Base-by-base conservation (phyloP, 805 yeast genomes). In the Candida ortonii region DNA sequence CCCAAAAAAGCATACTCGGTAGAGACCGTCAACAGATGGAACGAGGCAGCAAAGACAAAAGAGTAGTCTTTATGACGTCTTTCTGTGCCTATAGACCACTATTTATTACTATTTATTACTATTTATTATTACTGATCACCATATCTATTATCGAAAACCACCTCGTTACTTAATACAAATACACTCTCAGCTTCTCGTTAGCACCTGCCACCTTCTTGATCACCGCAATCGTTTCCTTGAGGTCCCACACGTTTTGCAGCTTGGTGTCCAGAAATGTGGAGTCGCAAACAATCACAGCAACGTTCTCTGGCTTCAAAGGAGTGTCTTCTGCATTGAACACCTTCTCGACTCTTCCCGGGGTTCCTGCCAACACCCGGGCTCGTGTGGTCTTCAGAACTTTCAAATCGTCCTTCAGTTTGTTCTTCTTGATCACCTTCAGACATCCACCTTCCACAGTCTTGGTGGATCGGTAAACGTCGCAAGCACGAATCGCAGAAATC, bases 401-500 rank as follows among this genome's bases (percentile, higher is more conserved):
- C 34, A 74, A 50, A 50, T 86, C 95, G 26, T 79, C 80, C 20
- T 73, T 70, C 28, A 84, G 53, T 45, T 80, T 79, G 55, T 84
- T 85, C 61, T 86, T 86, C 43, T 80, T 74, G 50, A 86, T 85
- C 30, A 86, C 55, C 55, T 85, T 86, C 30, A 84, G 48, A 4
- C 87, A 73, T 0, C 79, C 73, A 22, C 57, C 61, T 16, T 50
- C 46, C 70, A 24, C 65, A 36, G 49, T 69, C 54, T 60, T 68
- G 34, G 73, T 58, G 1, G 84, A 77, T 45, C 95, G 72, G 52
- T 74, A 81, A 3, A 87, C 70, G 50, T 89, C 96, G 51, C 96
- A 90, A 2, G 87, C 93, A 46, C 97, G 71, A 16, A 87, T 65
- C 8, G 95, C 93, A 0, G 95, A 85, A 67, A 83, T 72, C 1